Base-by-base conservation (phyloP, 164 flowering plant species). In the Magnolia kwangsiensis region DNA sequence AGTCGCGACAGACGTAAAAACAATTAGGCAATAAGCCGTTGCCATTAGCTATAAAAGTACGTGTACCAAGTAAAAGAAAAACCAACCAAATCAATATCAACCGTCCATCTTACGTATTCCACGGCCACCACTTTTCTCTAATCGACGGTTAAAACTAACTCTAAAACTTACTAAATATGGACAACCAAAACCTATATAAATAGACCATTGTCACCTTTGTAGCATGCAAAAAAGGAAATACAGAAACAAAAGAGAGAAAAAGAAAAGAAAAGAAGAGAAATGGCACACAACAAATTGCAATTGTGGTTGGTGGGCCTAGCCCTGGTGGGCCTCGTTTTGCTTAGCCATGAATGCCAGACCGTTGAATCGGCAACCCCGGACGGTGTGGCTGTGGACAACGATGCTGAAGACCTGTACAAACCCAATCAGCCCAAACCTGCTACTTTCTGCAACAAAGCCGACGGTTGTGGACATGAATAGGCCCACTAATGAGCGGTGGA, bases 301-400 rank as follows among this genome's bases (percentile, higher is more conserved):
- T n/a, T 68, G 50, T 29, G 49, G 71, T 14, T 68, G 21, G 50
- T 68, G 49, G 71, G 71, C 13, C 50, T 68, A 9, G 71, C 71
- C 71, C 20, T 68, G 51, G 50, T 68, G 50, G 71, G 71, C 50
- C 49, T 68, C 29, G 71, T 68, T 4, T 37, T 68, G 71, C 71
- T 68, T n/a, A 37, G 50, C 71, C 71, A 68, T 37, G 71, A 68
- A n/a, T 16, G 50, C 27, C 14, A 19, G 49, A 37, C 50, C 50
- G 51, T 37, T 8, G 71, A 13, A 13, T 45, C 71, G 27, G 37
- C 27, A 27, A n/a, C 69, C 23, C 65, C 65, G 1, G 58, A 51
- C 61, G 16, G 18, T 10, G 11, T 10, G 3, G 61, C 0, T 10
- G 8, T 55, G 11, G 61, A 55, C 61, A 16, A 2, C 61, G 61